Conservation (phyloP, 805 yeast species). For the Clavispora fructus region DNA sequence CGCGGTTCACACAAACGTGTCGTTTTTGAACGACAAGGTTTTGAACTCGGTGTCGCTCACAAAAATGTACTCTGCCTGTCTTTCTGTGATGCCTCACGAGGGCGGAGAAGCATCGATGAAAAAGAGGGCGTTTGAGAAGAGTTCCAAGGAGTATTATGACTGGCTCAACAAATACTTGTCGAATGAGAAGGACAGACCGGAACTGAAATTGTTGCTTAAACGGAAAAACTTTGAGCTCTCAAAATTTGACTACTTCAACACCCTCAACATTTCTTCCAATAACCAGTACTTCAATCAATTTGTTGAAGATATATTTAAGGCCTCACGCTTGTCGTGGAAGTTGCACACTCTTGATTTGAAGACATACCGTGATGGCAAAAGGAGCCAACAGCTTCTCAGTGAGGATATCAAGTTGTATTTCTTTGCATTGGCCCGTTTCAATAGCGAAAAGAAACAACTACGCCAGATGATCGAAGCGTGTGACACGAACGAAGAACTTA, state of each 20-base stretch:
- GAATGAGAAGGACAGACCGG: slow-evolving; percentile 40
- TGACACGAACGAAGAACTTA: slow-evolving; percentile 35
- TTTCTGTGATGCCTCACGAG: slow-evolving; percentile 6
- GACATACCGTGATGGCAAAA: slow-evolving; percentile 12
- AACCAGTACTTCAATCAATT: slow-evolving; percentile 37
- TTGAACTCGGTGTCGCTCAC: slow-evolving; percentile 23
- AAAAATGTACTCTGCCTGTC: slow-evolving; percentile 20
- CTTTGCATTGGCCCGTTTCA: slow-evolving; percentile 31
- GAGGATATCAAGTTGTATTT: slow-evolving; percentile 28
- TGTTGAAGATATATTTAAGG: slow-evolving; percentile 32
- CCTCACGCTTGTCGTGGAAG: slow-evolving; percentile 18
- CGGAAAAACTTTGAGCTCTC: slow-evolving; percentile 37
- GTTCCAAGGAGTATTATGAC: slow-evolving; percentile 37
- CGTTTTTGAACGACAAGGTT: slow-evolving; percentile 23
- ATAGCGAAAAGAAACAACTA: slow-evolving; percentile 36
- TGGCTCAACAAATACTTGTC: slow-evolving; percentile 41
- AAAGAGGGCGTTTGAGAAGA: slow-evolving; percentile 33
- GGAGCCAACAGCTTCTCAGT: slow-evolving; percentile 13
- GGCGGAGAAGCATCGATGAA: slow-evolving; percentile 19
- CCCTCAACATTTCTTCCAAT: slow-evolving; percentile 30
- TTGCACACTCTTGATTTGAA: slow-evolving; percentile 6
- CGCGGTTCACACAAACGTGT: slow-evolving; percentile 28
- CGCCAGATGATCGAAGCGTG: slow-evolving; percentile 39
- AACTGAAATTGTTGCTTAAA: slow-evolving; percentile 31
- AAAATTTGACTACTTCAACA: slow-evolving; percentile 43